Conservation (phyloP, 208 protist species). For the Acanthamoeba royreba region DNA sequence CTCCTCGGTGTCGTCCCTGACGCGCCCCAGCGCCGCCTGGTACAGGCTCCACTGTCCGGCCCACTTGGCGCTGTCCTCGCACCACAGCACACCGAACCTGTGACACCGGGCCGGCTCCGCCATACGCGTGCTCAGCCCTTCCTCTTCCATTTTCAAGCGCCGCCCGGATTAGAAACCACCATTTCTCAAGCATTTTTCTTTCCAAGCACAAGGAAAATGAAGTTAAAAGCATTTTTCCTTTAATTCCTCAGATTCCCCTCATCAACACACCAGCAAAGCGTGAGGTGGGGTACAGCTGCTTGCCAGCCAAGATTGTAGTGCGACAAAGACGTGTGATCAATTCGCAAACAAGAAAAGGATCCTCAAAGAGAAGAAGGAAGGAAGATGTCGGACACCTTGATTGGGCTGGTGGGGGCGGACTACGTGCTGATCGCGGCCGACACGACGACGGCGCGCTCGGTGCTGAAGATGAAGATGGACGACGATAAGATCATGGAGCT, state of each 20-base stretch:
- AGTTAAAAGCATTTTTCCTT: too few species aligned
- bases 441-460: constrained; percentile 46
- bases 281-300: neutral
- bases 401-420: constrained; percentile 70
- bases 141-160: too few species aligned
- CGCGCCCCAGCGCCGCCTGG: neutral
- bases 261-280: too few species aligned
- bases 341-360: neutral
- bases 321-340: neutral
- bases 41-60: neutral
- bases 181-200: too few species aligned
- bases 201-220: too few species aligned
- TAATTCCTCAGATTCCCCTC: too few species aligned
- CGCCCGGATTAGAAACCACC: too few species aligned
- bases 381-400: constrained; percentile 57
- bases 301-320: neutral
- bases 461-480: constrained; percentile 75
- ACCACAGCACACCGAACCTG: neutral
- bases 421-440: constrained; percentile 70
- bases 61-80: neutral
- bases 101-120: neutral
- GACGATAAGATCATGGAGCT: constrained; percentile 72
- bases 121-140: too few species aligned
- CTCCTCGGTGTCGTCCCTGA: neutral
- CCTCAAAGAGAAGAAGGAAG: neutral